Base-by-base conservation (phyloP, 2,329 filamentous ascomycete species). In the Parastagonospora avenae region DNA sequence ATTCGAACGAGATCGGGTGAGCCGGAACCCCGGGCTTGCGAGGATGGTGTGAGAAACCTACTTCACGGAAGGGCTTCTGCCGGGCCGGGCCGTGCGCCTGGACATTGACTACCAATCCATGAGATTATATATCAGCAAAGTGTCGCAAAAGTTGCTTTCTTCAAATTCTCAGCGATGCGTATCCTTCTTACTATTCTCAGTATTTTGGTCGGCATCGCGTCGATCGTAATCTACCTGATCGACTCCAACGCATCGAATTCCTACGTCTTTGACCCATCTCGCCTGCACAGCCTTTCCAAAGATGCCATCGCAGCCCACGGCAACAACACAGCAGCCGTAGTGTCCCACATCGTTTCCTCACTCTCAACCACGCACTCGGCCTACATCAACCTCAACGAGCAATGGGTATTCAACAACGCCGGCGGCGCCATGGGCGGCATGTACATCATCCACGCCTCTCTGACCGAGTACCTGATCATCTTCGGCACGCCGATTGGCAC, bases 331-430 rank as follows among this genome's bases (percentile, higher is more conserved):
- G 74, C 80, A 50, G 79, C 80, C 48, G 82, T 92, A 8, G 88
- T 91, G 53, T 70, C 80, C 58, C 86, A 83, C 76, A 92, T 95
- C 60, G 85, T 90, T 44, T 68, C 77, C 53, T 86, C 91, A 76
- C 80, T 95, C 48, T 78, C 79, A 2, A 42, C 49, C 19, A 60
- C 64, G 48, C 60, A 68, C 55, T 14, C 63, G 8, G 15, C 19
- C 2, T 58, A 90, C 73, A 68, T 93, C 68, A 91, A 89, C 76
- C 71, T 83, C 48, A 78, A 88, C 52, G 85, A 93, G 76, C 88
- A 93, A 74, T 96, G 91, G 91, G 81, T 95, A 39, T 93, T 96
- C 67, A 96, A 95, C 81, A 95, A 95, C 68, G 91, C 91, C 44
- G 91, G 91, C 45, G 91, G 91, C 57, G 91, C 91, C 45, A 96